Conservation (phyloP, 2,329 filamentous ascomycete species). For the Rutstroemia sydowiana region DNA sequence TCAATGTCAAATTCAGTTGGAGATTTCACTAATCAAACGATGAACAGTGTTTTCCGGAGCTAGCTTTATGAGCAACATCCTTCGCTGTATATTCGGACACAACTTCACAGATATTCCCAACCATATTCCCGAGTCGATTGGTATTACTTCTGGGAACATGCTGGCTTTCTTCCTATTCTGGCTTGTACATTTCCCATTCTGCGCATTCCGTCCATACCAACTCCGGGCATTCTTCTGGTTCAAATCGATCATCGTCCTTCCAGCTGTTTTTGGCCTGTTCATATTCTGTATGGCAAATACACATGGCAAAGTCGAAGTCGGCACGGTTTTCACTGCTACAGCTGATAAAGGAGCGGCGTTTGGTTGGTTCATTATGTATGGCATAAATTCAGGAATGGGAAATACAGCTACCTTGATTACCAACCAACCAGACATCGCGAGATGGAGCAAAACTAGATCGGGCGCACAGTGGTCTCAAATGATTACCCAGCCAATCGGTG, state of each 20-base stretch:
- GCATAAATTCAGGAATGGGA: slow-evolving; percentile 35
- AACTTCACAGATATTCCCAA: slow-evolving; percentile 31
- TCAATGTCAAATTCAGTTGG: too few relatives aligned
- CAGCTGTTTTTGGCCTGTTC: slow-evolving; percentile 33
- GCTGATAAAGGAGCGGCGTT: slow-evolving; percentile 12
- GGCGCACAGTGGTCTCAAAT: slow-evolving; percentile 37
- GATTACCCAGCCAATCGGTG: slow-evolving; percentile 25
- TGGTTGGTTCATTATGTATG: slow-evolving; percentile 34
- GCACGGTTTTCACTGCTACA: slow-evolving; percentile 22
- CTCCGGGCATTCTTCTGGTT: slow-evolving; percentile 37
- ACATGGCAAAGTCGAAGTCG: slow-evolving; percentile 25
- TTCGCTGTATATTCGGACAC: slow-evolving; percentile 36
- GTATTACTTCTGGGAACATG: slow-evolving; percentile 35
- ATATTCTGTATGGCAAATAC: slow-evolving; percentile 36
- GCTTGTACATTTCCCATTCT: slow-evolving; percentile 43
- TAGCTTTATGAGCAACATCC: slow-evolving; percentile 38
- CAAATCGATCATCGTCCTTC: slow-evolving; percentile 27
- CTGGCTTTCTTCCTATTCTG: slow-evolving; percentile 48
- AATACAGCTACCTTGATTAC: slow-evolving; percentile 34
- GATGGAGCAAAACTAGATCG: slow-evolving; percentile 28
- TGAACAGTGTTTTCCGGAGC: slow-evolving; percentile 39
- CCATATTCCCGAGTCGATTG: slow-evolving; percentile 31
- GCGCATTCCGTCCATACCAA: slow-evolving; percentile 38
- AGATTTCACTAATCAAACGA: neutral
- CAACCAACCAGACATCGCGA: slow-evolving; percentile 39